Percentiles rank a stretch among this genome's conserved stretches.
These are phyloP conservation scores for Globisporangium acanthophoron DNA, from an alignment of 352 stramenopile species.

Conservation along the genomic window DNA sequence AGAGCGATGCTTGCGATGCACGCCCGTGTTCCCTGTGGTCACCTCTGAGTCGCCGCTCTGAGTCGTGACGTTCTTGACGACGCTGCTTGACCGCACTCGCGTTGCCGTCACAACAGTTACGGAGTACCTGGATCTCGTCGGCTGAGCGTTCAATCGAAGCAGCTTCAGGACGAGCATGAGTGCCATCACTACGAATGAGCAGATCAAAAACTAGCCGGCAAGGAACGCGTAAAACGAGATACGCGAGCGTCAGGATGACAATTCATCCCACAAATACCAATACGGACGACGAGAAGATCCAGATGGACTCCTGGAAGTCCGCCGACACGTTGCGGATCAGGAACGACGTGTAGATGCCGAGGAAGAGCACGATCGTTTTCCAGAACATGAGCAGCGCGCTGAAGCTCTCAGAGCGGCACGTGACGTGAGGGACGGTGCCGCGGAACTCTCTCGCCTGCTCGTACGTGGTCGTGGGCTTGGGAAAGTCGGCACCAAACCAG, in stretches of 20 bases:
- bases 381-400: conserved; percentile 30
- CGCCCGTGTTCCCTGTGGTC: too few relatives aligned
- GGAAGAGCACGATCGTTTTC: conserved; percentile 23
- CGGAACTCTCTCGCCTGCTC: conserved; percentile 2
- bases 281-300: conserved; percentile 22
- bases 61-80: too few relatives aligned
- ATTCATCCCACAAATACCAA: conserved; percentile 24
- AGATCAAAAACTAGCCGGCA: conserved; percentile 16
- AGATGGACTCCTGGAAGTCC: conserved; percentile 12
- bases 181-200: conserved; percentile 17
- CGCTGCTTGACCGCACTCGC: too few relatives aligned
- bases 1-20: too few relatives aligned
- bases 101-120: too few relatives aligned
- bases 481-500: conserved; percentile 23
- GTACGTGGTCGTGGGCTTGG: conserved; percentile 2
- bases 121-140: not conserved
- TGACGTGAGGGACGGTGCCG: not conserved
- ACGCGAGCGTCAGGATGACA: conserved; percentile 32
- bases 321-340: conserved; percentile 8
- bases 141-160: conserved; percentile 10
- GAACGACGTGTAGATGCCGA: conserved; percentile 7
- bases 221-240: conserved; percentile 31
- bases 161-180: conserved; percentile 31
- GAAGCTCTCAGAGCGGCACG: conserved; percentile 12
- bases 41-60: too few relatives aligned